Conservation (phyloP, 2,329 filamentous ascomycete species). For the Ophiognomonia clavigignenti-juglandacearum region DNA sequence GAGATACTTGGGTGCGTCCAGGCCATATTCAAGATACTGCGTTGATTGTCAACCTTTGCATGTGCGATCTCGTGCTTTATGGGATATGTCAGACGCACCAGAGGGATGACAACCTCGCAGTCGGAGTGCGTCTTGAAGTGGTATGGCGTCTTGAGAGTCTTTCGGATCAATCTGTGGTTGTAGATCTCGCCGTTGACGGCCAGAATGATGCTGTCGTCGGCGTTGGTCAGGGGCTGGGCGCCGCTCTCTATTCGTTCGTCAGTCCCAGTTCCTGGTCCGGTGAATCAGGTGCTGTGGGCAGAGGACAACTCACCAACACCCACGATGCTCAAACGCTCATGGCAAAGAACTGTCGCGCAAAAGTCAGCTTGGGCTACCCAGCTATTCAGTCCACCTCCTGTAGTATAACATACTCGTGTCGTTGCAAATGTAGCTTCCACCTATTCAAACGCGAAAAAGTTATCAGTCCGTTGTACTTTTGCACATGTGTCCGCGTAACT, state of each 20-base stretch:
- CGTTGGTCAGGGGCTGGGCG: slow-evolving; percentile 90
- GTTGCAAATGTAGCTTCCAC: slow-evolving; percentile 84
- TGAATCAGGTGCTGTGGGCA: no score
- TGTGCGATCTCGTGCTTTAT: background rate
- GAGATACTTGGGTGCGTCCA: slow-evolving; percentile 87
- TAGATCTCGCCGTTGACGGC: slow-evolving; percentile 99
- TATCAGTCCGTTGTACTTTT: slow-evolving; percentile 12
- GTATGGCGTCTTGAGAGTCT: slow-evolving; percentile 76
- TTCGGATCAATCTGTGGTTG: slow-evolving; percentile 95
- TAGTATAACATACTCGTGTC: slow-evolving; percentile 70
- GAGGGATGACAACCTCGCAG: slow-evolving; percentile 96
- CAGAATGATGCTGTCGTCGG: slow-evolving; percentile 80
- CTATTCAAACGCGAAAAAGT: slow-evolving; percentile 36
- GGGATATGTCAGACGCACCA: slow-evolving; percentile 56
- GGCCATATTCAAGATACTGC: slow-evolving; percentile 85
- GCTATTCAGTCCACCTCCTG: no score
- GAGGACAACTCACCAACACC: slow-evolving; percentile 69
- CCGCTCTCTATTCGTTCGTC: slow-evolving; percentile 66
- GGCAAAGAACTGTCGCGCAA: slow-evolving; percentile 69
- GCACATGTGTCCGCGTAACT: slow-evolving; percentile 21
- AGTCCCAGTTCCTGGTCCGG: slow-evolving; percentile 14
- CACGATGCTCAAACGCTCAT: slow-evolving; percentile 96
- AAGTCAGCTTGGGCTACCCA: slow-evolving; percentile 20
- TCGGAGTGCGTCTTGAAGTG: slow-evolving; percentile 99
- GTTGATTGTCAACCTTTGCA: background rate